These are phyloP conservation scores for Cyberlindnera subsufficiens DNA, from an alignment of 805 yeast genomes.

Conservation along the genomic window DNA sequence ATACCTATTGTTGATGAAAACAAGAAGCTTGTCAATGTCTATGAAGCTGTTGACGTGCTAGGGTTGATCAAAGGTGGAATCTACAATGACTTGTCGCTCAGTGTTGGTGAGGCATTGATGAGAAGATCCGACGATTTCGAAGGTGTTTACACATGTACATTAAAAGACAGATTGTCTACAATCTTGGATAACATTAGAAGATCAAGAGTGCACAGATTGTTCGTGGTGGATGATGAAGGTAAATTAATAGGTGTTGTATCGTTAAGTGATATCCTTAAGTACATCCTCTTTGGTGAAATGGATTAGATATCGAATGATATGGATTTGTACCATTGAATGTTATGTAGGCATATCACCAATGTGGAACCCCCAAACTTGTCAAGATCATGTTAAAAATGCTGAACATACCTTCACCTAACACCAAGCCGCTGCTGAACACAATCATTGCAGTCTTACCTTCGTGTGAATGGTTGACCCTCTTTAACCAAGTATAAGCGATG, in stretches of 20 bases:
- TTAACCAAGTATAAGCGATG: slow-evolving; percentile 53
- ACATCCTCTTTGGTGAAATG: slow-evolving; percentile 61
- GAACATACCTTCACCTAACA: slow-evolving; percentile 88
- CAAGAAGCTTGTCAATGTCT: slow-evolving; percentile 71
- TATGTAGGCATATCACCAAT: slow-evolving; percentile 20
- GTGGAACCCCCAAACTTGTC: slow-evolving; percentile 64
- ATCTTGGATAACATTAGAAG: slow-evolving; percentile 91
- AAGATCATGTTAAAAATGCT: slow-evolving; percentile 77
- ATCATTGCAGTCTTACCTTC: slow-evolving; percentile 67
- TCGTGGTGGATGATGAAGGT: slow-evolving; percentile 84
- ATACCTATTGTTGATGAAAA: slow-evolving; percentile 86
- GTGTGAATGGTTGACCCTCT: slow-evolving; percentile 28
- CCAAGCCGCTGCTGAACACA: slow-evolving; percentile 86
- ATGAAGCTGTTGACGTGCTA: slow-evolving; percentile 92
- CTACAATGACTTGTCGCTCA: slow-evolving; percentile 80
- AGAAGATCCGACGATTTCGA: slow-evolving; percentile 94
- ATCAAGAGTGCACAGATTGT: slow-evolving; percentile 84
- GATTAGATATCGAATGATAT: slow-evolving; percentile 3
- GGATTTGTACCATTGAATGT: background rate
- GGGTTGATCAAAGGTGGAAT: slow-evolving; percentile 92
- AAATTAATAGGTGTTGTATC: slow-evolving; percentile 79
- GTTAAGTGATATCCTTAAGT: slow-evolving; percentile 82
- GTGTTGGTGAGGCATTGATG: slow-evolving; percentile 94
- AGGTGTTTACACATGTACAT: slow-evolving; percentile 94
- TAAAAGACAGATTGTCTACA: slow-evolving; percentile 78